Base-by-base conservation (phyloP, 768 basidiomycete species). In the Trametopsis cervina region DNA sequence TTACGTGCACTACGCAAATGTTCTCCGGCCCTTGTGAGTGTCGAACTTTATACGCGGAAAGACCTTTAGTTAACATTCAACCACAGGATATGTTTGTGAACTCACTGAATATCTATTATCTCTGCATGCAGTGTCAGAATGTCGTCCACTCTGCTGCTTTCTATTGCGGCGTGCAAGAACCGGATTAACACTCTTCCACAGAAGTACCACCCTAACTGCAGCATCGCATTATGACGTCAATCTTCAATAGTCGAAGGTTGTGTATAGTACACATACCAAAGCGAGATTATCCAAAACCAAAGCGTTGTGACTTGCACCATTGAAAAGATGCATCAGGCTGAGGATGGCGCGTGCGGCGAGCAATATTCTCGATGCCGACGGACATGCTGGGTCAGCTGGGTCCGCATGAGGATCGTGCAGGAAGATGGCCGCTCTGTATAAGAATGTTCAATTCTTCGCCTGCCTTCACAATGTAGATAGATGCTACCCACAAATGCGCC, bases 391-490 rank as follows among this genome's bases (percentile, higher is more conserved):
- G 43, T 64, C 67, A 18, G 69, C 67, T 43, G 83, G 68, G 47
- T 77, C 73, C 13, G 84, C 83, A 57, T 88, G 85, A 2, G 85
- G 83, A 51, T 89, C 87, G 55, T 89, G 87, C 27, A 89, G 66
- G 18, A 87, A 66, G 46, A 89, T 82, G n/a, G 66, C 75, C 4
- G 83, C 76, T 6, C 87, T 89, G 17, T 24, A 4, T 44, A 4
- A n/a, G n/a, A n/a, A n/a, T n/a, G n/a, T n/a, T n/a, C n/a, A n/a
- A n/a, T n/a, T n/a, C n/a, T n/a, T n/a, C n/a, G n/a, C n/a, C n/a
- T n/a, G n/a, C n/a, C n/a, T n/a, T n/a, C n/a, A n/a, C n/a, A n/a
- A n/a, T n/a, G n/a, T n/a, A n/a, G 6, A 39, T 6, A 21, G 17
- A 26, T 1, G 22, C 4, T 3, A 44, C 53, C 13, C 27, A 54